Evolutionary conservation across 139 green algal species (phyloP), one percentile per base, ranked within the genome.

Genomic region (Monoraphidium neglectum): DNA sequence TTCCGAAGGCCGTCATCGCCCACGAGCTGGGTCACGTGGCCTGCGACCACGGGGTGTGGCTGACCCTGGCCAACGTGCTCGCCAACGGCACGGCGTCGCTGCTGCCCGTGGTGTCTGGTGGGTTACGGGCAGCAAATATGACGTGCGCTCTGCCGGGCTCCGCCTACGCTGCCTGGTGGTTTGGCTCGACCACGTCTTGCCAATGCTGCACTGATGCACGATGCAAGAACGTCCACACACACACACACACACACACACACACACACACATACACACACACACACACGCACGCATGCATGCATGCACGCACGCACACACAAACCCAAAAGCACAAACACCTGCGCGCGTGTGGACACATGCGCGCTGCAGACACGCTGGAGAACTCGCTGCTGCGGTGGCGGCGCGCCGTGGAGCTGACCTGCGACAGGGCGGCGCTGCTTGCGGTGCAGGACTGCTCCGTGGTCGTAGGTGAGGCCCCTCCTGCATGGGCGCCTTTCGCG

Each of bases 21-120:
- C 88, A 93, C 72, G 92, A 93, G 76, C 74, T 92, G 47, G 87
- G 90, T 3, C 92, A 97, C 80, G 63, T 97, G 21, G 94, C 94
- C 84, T 99, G 95, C 83, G 90, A 98, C 57, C 95, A 99, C 80
- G 95, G 95, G 8, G 85, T 98, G 68, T 99, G 93, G 93, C 87
- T 99, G 32, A 98, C 93, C 0, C 78, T 95, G 6, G 95, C 94
- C 53, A 98, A 98, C 76, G 82, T 98, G 49, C 76, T 99, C 21
- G 93, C 94, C 10, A 83, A 89, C 37, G 90, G 92, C 65, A 95
- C 94, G 5, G 86, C 92, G 18, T 85, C 74, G 10, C 67, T 94
- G 30, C 77, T 95, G 64, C 91, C 90, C 0, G 15, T 93, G 0
- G 77, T 95, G 4, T 89, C 84, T 15, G 63, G 84, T 49, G 73